A percentile compares a stretch with the other conserved stretches of the same genome.
Conservation (phyloP, 2,329 filamentous ascomycete species). For the Arachnomyces sp. region DNA sequence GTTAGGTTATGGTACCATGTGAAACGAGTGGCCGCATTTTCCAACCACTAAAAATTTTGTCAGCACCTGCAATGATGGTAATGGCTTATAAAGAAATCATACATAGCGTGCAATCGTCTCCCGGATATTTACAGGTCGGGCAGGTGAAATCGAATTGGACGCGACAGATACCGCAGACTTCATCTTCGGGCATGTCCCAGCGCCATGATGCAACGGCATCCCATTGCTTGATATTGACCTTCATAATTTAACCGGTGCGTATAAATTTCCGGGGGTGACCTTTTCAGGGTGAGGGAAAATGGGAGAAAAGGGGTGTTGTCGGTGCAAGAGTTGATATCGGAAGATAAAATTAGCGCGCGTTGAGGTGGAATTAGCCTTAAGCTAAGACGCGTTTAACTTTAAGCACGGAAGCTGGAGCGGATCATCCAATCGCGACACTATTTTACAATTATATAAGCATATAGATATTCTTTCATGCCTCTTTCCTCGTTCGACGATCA, state of each 20-base stretch:
- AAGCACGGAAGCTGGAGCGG: too few relatives aligned
- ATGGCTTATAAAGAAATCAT: slow-evolving; percentile 29
- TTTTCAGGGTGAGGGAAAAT: slow-evolving; percentile 5
- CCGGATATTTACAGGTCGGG: slow-evolving; percentile 94
- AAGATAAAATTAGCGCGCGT: too few relatives aligned
- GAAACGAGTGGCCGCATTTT: slow-evolving; percentile 95
- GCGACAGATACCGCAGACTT: slow-evolving; percentile 97
- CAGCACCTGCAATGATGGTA: slow-evolving; percentile 1
- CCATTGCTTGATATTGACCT: slow-evolving; percentile 90
- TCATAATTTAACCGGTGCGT: slow-evolving; percentile 73
- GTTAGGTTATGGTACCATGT: slow-evolving; percentile 87
- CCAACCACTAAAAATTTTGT: slow-evolving; percentile 62
- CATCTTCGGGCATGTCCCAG: slow-evolving; percentile 95
- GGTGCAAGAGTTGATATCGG: too few relatives aligned
- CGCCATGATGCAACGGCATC: slow-evolving; percentile 92
- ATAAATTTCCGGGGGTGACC: too few relatives aligned
- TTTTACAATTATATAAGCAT: too few relatives aligned
- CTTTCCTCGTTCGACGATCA: too few relatives aligned
- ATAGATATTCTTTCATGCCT: too few relatives aligned
- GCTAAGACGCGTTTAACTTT: too few relatives aligned
- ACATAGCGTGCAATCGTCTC: slow-evolving; percentile 91
- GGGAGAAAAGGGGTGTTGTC: slow-evolving; percentile 8
- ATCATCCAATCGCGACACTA: too few relatives aligned
- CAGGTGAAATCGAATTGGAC: slow-evolving; percentile 97
- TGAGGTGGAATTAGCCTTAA: too few relatives aligned